These are phyloP conservation scores for Spathaspora gorwiae DNA, from an alignment of 805 yeast species.

Conservation along the genomic window DNA sequence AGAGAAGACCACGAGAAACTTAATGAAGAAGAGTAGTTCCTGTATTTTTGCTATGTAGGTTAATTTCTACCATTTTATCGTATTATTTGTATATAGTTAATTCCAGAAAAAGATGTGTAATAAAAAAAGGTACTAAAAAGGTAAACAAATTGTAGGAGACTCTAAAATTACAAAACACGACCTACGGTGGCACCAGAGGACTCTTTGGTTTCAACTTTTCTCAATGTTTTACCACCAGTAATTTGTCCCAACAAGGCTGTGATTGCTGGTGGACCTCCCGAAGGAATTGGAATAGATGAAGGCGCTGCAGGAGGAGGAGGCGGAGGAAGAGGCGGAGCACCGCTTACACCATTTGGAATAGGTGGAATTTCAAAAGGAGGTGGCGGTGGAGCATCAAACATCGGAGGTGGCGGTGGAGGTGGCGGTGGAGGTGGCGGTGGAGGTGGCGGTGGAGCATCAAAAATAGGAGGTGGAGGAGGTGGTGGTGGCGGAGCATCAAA, in stretches of 20 bases:
- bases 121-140: neutral
- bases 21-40: neutral
- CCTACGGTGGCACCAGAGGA: slow-evolving; percentile 49
- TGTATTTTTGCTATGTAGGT: neutral
- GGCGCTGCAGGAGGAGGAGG: slow-evolving; percentile 26
- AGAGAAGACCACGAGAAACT: slow-evolving; percentile 2
- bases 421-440: slow-evolving; percentile 22
- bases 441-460: slow-evolving; percentile 19
- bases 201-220: slow-evolving; percentile 46
- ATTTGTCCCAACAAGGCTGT: slow-evolving; percentile 56
- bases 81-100: too few species aligned
- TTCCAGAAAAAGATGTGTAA: neutral
- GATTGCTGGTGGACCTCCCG: slow-evolving; percentile 33
- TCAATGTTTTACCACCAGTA: slow-evolving; percentile 46
- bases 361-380: too few species aligned
- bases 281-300: slow-evolving; percentile 24
- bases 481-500: slow-evolving; percentile 9
- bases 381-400: slow-evolving; percentile 17
- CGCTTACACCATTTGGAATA: slow-evolving; percentile 12
- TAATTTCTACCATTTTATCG: too few species aligned
- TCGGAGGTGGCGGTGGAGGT: slow-evolving; percentile 11
- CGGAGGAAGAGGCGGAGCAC: slow-evolving; percentile 28
- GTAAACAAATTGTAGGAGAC: neutral
- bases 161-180: slow-evolving; percentile 29
- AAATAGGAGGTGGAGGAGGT: slow-evolving; percentile 10